phyloP scores from a whole-genome alignment of 192 early-diverging fungal genomes.

The Backusella sp. region DNA sequence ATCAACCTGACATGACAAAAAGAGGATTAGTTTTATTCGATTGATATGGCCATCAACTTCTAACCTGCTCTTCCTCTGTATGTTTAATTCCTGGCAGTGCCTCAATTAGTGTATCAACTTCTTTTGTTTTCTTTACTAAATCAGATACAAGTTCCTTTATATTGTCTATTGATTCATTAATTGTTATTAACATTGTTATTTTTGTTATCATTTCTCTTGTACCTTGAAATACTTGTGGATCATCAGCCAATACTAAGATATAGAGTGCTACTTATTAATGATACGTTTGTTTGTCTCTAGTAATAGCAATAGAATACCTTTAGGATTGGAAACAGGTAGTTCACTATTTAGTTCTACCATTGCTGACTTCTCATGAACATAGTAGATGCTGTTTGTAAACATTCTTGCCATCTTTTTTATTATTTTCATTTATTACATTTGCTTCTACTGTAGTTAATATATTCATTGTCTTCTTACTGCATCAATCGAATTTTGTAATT shows the following conservation, averaged over 20 bases:
- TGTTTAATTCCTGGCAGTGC: conserved; percentile 44
- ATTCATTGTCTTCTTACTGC: conserved; percentile 17
- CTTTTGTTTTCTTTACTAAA: conserved; percentile 51
- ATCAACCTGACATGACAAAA: conserved; percentile 18
- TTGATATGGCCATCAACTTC: not conserved
- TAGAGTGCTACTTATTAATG: not conserved
- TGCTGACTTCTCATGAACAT: conserved; percentile 42
- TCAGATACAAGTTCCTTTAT: conserved; percentile 50
- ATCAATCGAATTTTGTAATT: conserved; percentile 55
- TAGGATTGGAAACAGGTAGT: conserved; percentile 44
- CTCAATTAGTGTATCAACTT: conserved; percentile 50
- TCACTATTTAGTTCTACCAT: conserved; percentile 40
- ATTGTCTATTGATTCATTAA: conserved; percentile 24
- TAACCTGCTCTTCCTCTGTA: conserved; percentile 46
- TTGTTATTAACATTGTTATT: not conserved
- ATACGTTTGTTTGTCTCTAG: not conserved
- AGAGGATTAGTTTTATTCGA: not conserved
- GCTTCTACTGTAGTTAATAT: not conserved
- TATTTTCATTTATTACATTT: not conserved
- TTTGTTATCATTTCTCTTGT: not conserved
- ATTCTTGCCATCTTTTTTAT: conserved; percentile 43
- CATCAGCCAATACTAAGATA: conserved; percentile 41
- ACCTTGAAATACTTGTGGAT: conserved; percentile 46
- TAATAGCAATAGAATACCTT: conserved; percentile 18
- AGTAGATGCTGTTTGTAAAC: conserved; percentile 54